Base-by-base conservation (phyloP, 2,329 filamentous ascomycete genomes). In the Aspergillus sp. region DNA sequence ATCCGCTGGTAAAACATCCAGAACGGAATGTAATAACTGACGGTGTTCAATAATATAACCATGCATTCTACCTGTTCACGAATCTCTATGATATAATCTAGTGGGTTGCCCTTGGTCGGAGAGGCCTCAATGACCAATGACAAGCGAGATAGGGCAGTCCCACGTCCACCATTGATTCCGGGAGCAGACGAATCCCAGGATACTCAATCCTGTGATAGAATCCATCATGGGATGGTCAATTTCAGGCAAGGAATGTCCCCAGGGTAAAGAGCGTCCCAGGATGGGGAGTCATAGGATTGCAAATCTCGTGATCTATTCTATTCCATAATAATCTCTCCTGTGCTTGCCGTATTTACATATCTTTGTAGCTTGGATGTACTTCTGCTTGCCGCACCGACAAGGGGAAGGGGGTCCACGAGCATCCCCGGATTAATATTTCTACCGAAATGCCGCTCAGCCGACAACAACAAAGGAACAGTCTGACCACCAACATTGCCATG, bases 401-500 rank as follows among this genome's bases (percentile, higher is more conserved):
- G 19, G 38, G n/a, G 38, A 42, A 19, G 16, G n/a, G n/a, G 38
- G 38, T 21, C 16, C n/a, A 19, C 38, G 16, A 42, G 38, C 16
- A 42, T 42, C 11, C n/a, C 16, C 38, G 38, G 38, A 42, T 19
- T 19, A 42, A 42, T 42, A 42, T 14, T 42, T 42, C 19, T 19
- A 42, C 38, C 17, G 38, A 42, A 21, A 42, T 42, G 38, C 38
- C n/a, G 16, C 38, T 42, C 11, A 17, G 16, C 16, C n/a, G 5
- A 19, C 19, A 21, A 42, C 19, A 21, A 42, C n/a, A 16, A 21
- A 14, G 38, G 32, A 41, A 34, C 3, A 42, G 38, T 42, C 38
- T 42, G 19, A 42, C 38, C n/a, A 42, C n/a, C 38, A 42, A 42
- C 38, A n/a, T 42, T 14, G 38, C 38, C 38, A 42, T 42, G n/a